These are phyloP conservation scores for Colletotrichum costaricense DNA, from an alignment of 2,329 filamentous ascomycete species.

Conservation along the genomic window DNA sequence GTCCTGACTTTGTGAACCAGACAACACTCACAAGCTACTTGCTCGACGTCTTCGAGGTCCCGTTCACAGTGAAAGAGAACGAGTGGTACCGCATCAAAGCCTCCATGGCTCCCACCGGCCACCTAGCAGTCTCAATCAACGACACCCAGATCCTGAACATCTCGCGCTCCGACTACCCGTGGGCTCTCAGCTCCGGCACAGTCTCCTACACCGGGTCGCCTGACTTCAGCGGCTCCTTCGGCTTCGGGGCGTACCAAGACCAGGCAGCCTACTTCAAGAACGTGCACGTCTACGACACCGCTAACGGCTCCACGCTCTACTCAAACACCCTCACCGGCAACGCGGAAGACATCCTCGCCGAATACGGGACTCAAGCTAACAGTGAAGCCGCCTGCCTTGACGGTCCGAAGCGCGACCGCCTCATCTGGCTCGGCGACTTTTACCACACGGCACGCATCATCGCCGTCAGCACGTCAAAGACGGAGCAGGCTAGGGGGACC, in stretches of 20 bases:
- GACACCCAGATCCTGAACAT: constrained; percentile 38
- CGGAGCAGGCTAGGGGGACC: constrained; percentile 48
- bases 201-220: not conserved
- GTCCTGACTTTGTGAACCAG: constrained; percentile 49
- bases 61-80: constrained; percentile 44
- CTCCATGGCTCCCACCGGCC: constrained; percentile 39
- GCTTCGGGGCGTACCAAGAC: constrained; percentile 54
- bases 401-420: constrained; percentile 68
- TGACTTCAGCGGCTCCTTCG: constrained; percentile 45
- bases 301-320: constrained; percentile 43
- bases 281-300: constrained; percentile 41
- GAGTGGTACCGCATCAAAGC: constrained; percentile 52
- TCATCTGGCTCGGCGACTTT: constrained; percentile 71
- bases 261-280: constrained; percentile 50
- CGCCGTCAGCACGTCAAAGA: constrained; percentile 46
- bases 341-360: constrained; percentile 43
- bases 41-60: constrained; percentile 42
- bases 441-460: constrained; percentile 52
- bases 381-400: constrained; percentile 50
- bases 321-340: constrained; percentile 44
- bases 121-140: constrained; percentile 44
- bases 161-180: constrained; percentile 28
- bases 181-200: constrained; percentile 14
- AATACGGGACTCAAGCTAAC: constrained; percentile 50
- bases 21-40: constrained; percentile 43